Conservation (phyloP, 306 rosid genomes). For the Castanea mollissima region DNA sequence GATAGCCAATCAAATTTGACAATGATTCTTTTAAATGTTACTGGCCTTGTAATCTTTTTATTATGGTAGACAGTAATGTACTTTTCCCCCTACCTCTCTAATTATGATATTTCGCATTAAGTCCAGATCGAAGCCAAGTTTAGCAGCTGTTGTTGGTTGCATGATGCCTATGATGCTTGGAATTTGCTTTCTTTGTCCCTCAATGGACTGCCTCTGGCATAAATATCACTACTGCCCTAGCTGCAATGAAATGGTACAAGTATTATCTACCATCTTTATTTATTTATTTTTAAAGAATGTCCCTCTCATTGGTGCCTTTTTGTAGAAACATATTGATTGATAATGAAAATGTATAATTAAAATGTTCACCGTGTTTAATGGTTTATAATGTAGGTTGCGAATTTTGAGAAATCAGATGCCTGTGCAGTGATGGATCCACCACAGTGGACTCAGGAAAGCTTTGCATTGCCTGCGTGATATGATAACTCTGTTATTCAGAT, state of each 20-base stretch:
- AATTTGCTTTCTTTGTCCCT: slow-evolving; percentile 79
- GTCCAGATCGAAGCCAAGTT: slow-evolving; percentile 73
- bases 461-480: slow-evolving; percentile 62
- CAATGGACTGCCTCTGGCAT: slow-evolving; percentile 96
- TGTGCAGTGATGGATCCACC: slow-evolving; percentile 89
- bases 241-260: slow-evolving; percentile 67
- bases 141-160: slow-evolving; percentile 79
- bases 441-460: slow-evolving; percentile 76
- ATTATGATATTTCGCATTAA: not conserved
- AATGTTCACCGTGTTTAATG: not conserved
- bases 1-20: not conserved
- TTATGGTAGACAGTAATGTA: not conserved
- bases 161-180: slow-evolving; percentile 84
- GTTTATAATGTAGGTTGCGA: slow-evolving; percentile 59
- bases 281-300: not conserved
- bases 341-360: not conserved
- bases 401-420: slow-evolving; percentile 72
- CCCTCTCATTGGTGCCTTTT: not conserved
- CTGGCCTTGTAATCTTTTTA: not conserved
- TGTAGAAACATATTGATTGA: not conserved
- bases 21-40: not conserved
- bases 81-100: not conserved
- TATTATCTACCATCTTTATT: not conserved
- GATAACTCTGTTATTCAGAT: not conserved
- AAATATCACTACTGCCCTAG: slow-evolving; percentile 81